phyloP scores from a whole-genome alignment of 139 green algal species.

The Micractinium conductrix region DNA sequence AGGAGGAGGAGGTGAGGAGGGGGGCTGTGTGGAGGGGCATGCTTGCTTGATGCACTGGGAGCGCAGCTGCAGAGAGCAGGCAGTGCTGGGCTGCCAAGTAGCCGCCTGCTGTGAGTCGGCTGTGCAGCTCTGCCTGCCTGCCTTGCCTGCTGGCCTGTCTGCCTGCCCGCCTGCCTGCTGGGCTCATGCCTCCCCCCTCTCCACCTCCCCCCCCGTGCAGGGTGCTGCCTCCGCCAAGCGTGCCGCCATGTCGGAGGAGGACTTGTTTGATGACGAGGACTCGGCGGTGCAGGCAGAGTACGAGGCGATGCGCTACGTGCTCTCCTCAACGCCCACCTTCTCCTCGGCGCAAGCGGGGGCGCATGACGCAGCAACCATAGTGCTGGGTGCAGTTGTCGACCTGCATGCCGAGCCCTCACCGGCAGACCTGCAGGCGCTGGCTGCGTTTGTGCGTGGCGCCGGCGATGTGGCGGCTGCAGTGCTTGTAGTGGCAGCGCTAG shows the following conservation, averaged over 20 bases:
- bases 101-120: not conserved
- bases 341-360: not conserved
- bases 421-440: not conserved
- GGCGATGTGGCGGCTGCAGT: not conserved
- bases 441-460: not conserved
- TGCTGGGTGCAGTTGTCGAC: conserved; percentile 11
- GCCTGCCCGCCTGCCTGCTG: too few species aligned
- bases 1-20: conserved; percentile 15
- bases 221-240: not conserved
- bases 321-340: not conserved
- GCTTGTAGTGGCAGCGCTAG: not conserved
- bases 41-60: too few species aligned
- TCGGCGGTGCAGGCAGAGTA: not conserved
- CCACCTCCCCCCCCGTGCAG: too few species aligned
- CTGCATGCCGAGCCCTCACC: not conserved
- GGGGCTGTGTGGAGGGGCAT: too few species aligned
- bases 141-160: not conserved
- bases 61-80: not conserved
- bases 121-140: not conserved
- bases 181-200: not conserved
- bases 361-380: not conserved
- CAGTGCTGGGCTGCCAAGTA: not conserved
- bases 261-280: not conserved
- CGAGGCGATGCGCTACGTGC: not conserved
- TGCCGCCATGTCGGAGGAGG: not conserved